A percentile compares a stretch with the other conserved stretches of the same genome.
Conservation (phyloP, 2,329 filamentous ascomycete genomes). For the Gremmenia infestans region DNA sequence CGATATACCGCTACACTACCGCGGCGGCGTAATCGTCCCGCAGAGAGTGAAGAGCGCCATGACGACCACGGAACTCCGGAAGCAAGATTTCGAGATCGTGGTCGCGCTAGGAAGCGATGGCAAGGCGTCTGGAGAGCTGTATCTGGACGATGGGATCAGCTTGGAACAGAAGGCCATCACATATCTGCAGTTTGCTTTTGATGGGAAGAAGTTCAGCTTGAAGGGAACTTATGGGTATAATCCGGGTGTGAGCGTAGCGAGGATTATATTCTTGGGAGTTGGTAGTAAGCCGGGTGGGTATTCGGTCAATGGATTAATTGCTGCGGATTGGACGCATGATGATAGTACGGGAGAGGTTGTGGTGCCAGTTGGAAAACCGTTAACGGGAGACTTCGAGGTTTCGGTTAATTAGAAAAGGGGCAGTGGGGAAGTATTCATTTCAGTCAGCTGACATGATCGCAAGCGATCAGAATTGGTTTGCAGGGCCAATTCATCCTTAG, state of each 20-base stretch:
- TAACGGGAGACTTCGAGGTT: slow-evolving; percentile 13
- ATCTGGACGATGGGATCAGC: slow-evolving; percentile 72
- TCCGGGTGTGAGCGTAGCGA: slow-evolving; percentile 39
- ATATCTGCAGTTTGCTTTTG: slow-evolving; percentile 56
- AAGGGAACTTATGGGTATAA: slow-evolving; percentile 51
- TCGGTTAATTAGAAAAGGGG: slow-evolving; percentile 1
- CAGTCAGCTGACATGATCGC: too few species aligned
- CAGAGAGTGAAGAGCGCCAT: slow-evolving; percentile 50
- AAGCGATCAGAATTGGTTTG: too few species aligned
- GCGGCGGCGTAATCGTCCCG: slow-evolving; percentile 61
- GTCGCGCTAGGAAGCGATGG: slow-evolving; percentile 61
- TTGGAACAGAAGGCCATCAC: slow-evolving; percentile 54
- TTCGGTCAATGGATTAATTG: slow-evolving; percentile 3
- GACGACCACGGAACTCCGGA: slow-evolving; percentile 59
- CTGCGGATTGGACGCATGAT: slow-evolving; percentile 1
- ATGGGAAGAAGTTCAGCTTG: slow-evolving; percentile 44
- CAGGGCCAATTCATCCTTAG: too few species aligned
- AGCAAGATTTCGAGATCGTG: slow-evolving; percentile 65
- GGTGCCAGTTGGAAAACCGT: slow-evolving; percentile 10
- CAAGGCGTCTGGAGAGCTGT: slow-evolving; percentile 61
- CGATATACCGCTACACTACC: slow-evolving; percentile 63
- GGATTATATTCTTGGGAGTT: slow-evolving; percentile 46
- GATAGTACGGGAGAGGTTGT: slow-evolving; percentile 7
- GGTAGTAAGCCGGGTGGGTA: slow-evolving; percentile 3
- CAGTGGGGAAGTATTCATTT: too few species aligned